Conservation (phyloP, 2,329 filamentous ascomycete genomes). For the Aureobasidium sp. region DNA sequence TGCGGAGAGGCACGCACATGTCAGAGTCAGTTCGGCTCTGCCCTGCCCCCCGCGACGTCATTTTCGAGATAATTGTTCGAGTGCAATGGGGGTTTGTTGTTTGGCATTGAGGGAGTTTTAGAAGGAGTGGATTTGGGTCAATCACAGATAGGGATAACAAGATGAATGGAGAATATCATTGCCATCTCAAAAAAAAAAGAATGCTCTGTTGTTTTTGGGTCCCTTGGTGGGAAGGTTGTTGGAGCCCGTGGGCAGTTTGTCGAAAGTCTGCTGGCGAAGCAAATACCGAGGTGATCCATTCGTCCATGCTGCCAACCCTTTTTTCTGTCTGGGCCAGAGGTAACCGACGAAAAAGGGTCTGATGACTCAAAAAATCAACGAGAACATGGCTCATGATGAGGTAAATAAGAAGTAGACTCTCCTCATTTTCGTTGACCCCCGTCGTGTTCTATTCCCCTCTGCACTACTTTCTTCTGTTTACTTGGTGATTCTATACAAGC, state of each 20-base stretch:
- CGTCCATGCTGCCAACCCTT: constrained; percentile 4
- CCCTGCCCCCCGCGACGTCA: background rate
- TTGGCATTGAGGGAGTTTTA: background rate
- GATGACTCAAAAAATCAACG: constrained; percentile 4
- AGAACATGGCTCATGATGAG: background rate
- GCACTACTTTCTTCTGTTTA: background rate
- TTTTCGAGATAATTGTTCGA: background rate
- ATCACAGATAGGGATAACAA: background rate
- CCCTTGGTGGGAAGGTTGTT: no score
- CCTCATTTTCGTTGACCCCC: background rate
- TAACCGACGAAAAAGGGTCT: constrained; percentile 3
- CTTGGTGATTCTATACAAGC: background rate
- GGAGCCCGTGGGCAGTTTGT: background rate
- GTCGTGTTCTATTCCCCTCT: background rate
- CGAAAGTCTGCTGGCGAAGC: background rate
- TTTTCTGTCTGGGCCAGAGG: background rate
- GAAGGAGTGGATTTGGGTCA: background rate
- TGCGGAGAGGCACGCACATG: constrained; percentile 11
- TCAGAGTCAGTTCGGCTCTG: background rate
- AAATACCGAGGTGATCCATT: constrained; percentile 14
- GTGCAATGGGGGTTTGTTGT: background rate
- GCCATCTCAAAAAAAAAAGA: background rate
- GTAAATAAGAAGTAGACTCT: background rate
- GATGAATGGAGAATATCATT: background rate
- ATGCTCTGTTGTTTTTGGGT: background rate